phyloP scores from a whole-genome alignment of 2,329 filamentous ascomycete species.

The Fusarium dlaminii region DNA sequence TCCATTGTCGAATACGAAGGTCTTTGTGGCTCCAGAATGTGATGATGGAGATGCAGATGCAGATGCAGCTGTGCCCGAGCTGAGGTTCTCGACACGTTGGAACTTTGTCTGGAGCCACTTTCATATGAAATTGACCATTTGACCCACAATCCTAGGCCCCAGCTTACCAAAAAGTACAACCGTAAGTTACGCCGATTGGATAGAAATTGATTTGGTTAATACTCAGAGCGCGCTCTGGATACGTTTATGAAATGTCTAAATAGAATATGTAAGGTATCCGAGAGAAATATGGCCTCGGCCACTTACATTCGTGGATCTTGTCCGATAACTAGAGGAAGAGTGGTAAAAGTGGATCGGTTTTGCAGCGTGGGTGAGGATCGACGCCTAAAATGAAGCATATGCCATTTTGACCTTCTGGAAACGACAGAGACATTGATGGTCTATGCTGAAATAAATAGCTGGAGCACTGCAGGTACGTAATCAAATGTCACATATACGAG shows the following conservation, averaged over 20 bases:
- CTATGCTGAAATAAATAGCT: neutral
- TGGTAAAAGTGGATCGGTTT: neutral
- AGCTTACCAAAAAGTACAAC: neutral
- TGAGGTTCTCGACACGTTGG: neutral
- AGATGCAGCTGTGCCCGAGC: neutral
- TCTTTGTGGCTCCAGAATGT: neutral
- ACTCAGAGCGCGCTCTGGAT: neutral
- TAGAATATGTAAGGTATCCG: rapidly evolving
- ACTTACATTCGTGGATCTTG: too few species aligned
- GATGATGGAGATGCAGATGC: neutral
- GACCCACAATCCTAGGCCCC: neutral
- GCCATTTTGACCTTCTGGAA: neutral
- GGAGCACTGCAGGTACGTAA: neutral
- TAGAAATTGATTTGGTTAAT: rapidly evolving
- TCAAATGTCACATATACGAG: neutral
- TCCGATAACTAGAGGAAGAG: rapidly evolving
- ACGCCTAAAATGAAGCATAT: neutral
- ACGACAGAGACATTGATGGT: neutral
- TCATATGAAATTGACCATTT: neutral
- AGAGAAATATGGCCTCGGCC: rapidly evolving
- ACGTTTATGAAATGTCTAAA: neutral
- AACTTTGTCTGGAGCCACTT: neutral
- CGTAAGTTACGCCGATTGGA: neutral
- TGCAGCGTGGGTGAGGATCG: neutral
- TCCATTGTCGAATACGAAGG: neutral